Evolutionary conservation across 495 filamentous ascomycete genomes (phyloP), one percentile per base, ranked within the genome.

Genomic region (Cenococcum geophilum): DNA sequence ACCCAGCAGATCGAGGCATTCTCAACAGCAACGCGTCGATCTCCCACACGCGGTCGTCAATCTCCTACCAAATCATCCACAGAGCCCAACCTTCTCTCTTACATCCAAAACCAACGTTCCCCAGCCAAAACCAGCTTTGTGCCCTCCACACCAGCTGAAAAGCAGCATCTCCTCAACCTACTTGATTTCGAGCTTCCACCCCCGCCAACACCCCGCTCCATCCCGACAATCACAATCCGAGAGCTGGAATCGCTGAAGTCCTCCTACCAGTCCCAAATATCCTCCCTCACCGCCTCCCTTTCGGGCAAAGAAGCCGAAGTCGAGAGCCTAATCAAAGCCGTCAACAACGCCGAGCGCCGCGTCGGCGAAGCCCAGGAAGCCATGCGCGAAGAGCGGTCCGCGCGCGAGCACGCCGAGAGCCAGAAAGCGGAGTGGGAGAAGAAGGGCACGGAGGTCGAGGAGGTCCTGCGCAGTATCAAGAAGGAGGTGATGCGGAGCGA

Each of bases 101-200:
- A 74, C 63, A 68, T 76, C 57, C 70, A 77, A 58, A 71, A 73
- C 50, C 73, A 76, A 58, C 74, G 78, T 10, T 75, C 74, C 18
- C 73, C 77, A 11, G 55, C 55, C 25, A 75, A 75, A 45, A 47
- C 59, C 60, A 32, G 40, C 62, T 72, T 57, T 66, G 71, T 58
- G 66, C 75, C 37, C 55, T 55, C 71, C 47, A 82, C 80, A n/a
- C 80, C 80, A 5, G 71, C 74, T 0, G 77, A 78, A 53, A 70
- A 70, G 43, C 72, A 74, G 21, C 76, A 77, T 63, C 72, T 79
- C 57, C 73, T 74, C 35, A 87, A 87, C 63, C 80, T 97, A 9
- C 82, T 98, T 40, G 93, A 98, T 71, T 96, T 97, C 70, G 92
- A 97, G 64, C 86, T 97, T 16, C 89, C 91, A 10, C 89, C 90